Base-by-base conservation (phyloP, 148 eudicot genomes). In the Rhododendron ovatum region DNA sequence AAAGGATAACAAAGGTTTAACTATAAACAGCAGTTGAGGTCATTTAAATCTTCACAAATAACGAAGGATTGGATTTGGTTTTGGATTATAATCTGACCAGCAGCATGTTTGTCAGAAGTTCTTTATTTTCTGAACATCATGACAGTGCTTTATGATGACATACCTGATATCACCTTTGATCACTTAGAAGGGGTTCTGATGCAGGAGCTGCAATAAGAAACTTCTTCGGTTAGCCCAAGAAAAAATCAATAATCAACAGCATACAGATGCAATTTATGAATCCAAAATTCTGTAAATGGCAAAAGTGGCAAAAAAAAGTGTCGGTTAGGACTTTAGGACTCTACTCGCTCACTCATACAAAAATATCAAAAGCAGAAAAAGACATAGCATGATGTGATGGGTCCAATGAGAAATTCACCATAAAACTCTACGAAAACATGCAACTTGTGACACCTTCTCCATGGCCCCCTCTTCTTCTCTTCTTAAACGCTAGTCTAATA, bases 101-200 rank as follows among this genome's bases (percentile, higher is more conserved):
- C 81, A 14, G 51, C 30, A 33, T 84, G 85, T 33, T 47, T 84
- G 57, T 2, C 69, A 9, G 37, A 33, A 1, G 12, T 28, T 69
- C 4, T 75, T 9, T 3, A 84, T 37, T 51, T 48, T 37, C 45
- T 20, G 51, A 33, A 35, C 71, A 74, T 14, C 33, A 22, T 2
- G 76, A 13, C 14, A 33, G 8, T 24, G 9, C n/a, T 8, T 11
- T 12, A 79, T n/a, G 51, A 82, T 28, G 33, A 15, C 28, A 55
- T 55, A 10, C 17, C 33, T 24, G 6, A 35, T 28, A 78, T 91
- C 86, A 88, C 45, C 88, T 91, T 79, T 65, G 89, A 13, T 85
- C 92, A 86, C 73, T 82, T 80, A 92, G 67, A 86, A 91, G 93
- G 17, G 93, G 92, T 87, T 88, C 88, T 71, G 93, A 82, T 86